Evolutionary conservation across 257 asterid species (phyloP), one percentile per base, ranked within the genome.

Genomic region (Capsicum pubescens): DNA sequence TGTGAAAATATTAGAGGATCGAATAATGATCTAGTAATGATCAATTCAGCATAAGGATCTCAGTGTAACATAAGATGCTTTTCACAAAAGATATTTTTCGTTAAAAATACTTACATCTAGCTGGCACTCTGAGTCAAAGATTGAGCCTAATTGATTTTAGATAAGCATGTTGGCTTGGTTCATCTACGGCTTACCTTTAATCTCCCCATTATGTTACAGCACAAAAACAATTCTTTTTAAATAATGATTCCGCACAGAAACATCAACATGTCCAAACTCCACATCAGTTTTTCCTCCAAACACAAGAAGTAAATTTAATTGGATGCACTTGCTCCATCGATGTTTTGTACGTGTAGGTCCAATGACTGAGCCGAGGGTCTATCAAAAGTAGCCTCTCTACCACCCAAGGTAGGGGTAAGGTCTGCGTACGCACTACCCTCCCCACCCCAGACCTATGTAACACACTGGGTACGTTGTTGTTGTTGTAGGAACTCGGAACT

Each of bases 241-340:
- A 44, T 72, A n/a, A 3, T 10, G 17, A 19, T 72, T 72, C 10
- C 2, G 80, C n/a, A 0, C 59, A 72, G 59, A 12, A 72, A 46
- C 79, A 9, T 17, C 57, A 44, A 71, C 16, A 71, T 44, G 79
- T n/a, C 54, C 32, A 69, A 68, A 69, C 16, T 35, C 35, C 58
- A n/a, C 58, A 72, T 71, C 59, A 72, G 42, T 11, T 72, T 72
- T 72, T 72, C 59, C 80, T 48, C 56, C 80, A 48, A 72, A 72
- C 57, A 7, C 15, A 26, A 66, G 42, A 72, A 72, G 39, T 48
- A 46, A 48, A 72, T 11, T 19, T 10, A 48, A 72, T 48, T 72
- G 59, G 80, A 48, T n/a, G 42, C 42, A 58, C 59, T 48, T 11
- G 80, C 42, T 48, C 59, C 48, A 72, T 48, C 48, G 3, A 48